Evolutionary conservation across 2,329 filamentous ascomycete genomes (phyloP).

Genomic region (Biscogniauxia marginata): DNA sequence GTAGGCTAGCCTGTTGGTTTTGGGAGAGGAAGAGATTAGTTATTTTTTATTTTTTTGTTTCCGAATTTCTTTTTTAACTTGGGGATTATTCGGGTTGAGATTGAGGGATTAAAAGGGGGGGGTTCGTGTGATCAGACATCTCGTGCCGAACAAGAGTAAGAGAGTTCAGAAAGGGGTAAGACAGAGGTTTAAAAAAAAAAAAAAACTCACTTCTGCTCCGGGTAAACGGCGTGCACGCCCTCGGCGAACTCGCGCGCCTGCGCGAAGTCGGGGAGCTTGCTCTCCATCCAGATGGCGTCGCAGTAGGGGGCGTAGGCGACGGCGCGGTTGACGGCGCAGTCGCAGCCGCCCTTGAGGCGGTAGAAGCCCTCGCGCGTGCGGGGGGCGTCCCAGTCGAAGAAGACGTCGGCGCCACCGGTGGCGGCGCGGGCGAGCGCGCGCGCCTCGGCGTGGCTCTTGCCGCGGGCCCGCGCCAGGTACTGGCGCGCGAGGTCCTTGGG

Average conservation of each 20-base stretch:
- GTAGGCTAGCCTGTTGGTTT: slow-evolving; percentile 72
- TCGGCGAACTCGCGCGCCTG: slow-evolving; percentile 93
- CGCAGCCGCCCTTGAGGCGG: slow-evolving; percentile 85
- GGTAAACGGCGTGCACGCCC: slow-evolving; percentile 91
- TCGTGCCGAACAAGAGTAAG: too few relatives aligned
- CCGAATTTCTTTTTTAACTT: not conserved
- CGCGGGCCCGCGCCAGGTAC: slow-evolving; percentile 68
- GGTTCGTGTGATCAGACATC: too few relatives aligned
- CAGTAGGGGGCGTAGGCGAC: slow-evolving; percentile 90
- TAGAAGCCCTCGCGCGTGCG: slow-evolving; percentile 95
- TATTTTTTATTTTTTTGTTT: slow-evolving; percentile 4
- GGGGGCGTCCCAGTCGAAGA: slow-evolving; percentile 94
- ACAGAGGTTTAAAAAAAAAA: not conserved
- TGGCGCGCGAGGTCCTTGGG: slow-evolving; percentile 56
- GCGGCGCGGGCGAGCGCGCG: slow-evolving; percentile 75
- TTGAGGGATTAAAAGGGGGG: not conserved
- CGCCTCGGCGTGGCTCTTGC: slow-evolving; percentile 83
- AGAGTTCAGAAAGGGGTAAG: slow-evolving; percentile 1
- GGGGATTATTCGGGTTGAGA: not conserved
- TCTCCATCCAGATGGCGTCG: slow-evolving; percentile 99
- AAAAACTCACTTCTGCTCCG: slow-evolving; percentile 82
- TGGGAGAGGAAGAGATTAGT: not conserved
- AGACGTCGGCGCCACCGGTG: slow-evolving; percentile 75
- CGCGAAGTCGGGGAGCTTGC: slow-evolving; percentile 85
- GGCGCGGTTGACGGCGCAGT: slow-evolving; percentile 87